Evolutionary conservation across 192 early-diverging fungal genomes (phyloP).

Genomic region (Chytriomyces sp.): DNA sequence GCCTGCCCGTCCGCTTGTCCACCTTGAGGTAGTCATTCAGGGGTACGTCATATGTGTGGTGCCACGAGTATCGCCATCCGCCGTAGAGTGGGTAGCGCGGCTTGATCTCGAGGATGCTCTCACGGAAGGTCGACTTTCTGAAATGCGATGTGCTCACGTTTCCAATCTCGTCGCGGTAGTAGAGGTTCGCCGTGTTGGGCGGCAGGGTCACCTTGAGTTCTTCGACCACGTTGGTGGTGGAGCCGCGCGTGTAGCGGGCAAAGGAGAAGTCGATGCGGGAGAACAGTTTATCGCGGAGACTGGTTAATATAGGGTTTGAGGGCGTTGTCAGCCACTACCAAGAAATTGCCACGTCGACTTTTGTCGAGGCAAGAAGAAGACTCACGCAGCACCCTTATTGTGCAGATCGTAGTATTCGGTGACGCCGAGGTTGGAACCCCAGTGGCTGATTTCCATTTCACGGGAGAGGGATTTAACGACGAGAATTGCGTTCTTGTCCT

Average conservation of each 20-base stretch:
- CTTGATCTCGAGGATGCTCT: slow-evolving; percentile 70
- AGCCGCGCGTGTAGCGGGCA: slow-evolving; percentile 41
- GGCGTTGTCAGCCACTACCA: not conserved
- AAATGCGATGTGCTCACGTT: slow-evolving; percentile 93
- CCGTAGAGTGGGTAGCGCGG: slow-evolving; percentile 95
- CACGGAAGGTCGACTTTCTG: slow-evolving; percentile 22
- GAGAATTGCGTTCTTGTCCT: slow-evolving; percentile 57
- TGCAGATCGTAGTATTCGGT: slow-evolving; percentile 79
- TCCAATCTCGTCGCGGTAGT: slow-evolving; percentile 89
- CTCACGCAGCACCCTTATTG: slow-evolving; percentile 79
- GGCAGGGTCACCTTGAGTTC: slow-evolving; percentile 67
- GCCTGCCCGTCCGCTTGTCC: slow-evolving; percentile 43
- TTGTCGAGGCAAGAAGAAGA: not conserved
- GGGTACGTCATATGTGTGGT: slow-evolving; percentile 86
- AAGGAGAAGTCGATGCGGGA: slow-evolving; percentile 71
- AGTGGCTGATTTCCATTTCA: slow-evolving; percentile 84
- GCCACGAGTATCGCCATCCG: slow-evolving; percentile 98
- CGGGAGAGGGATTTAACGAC: slow-evolving; percentile 61
- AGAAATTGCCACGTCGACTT: not conserved
- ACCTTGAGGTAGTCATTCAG: slow-evolving; percentile 65
- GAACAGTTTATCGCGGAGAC: slow-evolving; percentile 58
- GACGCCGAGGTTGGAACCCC: slow-evolving; percentile 77
- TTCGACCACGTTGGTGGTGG: slow-evolving; percentile 54
- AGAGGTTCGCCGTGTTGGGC: slow-evolving; percentile 68
- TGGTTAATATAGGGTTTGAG: slow-evolving; percentile 48